Evolutionary conservation across 2,329 filamentous ascomycete genomes (phyloP), one percentile per base, ranked within the genome.

Genomic region (Cladophialophora bantiana): DNA sequence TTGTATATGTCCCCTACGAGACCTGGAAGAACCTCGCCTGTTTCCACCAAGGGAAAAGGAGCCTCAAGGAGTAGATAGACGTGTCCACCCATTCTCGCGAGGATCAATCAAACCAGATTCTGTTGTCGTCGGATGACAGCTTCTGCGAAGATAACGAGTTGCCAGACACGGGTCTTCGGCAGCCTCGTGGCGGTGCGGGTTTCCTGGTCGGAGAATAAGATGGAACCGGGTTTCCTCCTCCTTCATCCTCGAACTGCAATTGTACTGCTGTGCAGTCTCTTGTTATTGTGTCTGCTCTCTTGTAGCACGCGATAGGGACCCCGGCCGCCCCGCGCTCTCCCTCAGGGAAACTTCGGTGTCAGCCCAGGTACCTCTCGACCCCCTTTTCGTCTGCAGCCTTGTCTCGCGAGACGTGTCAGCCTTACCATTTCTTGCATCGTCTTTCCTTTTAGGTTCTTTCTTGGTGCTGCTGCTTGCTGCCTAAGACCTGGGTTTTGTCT

Each of bases 351-450:
- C 26, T 31, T 10, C 45, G 5, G 20, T 31, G 20, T 50, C 45
- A 50, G 15, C 20, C 9, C 45, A 50, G 1, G 45, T 50, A 31
- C 20, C 9, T 50, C 20, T 50, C 20, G 15, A 31, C 20, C 45
- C 45, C 45, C 45, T 50, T 20, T 48, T 50, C 26, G 45, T 20
- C 45, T 50, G 45, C 45, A 50, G 45, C 45, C 45, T 50, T 50
- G 45, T 50, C 45, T 50, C 3, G 45, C 12, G 45, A 26, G 18
- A 10, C 45, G 26, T 50, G 45, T 50, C 45, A 50, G 45, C 45
- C 45, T 50, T 50, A 26, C 45, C 45, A 5, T 9, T 13, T 26
- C 18, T 50, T 50, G 18, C 4, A 50, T 5, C 26, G 7, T 50
- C 10, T 31, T 50, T 31, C 18, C 7, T 13, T 26, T 4, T 10